phyloP scores from a whole-genome alignment of 2,329 filamentous ascomycete species.

The Trichophyton rubrum region DNA sequence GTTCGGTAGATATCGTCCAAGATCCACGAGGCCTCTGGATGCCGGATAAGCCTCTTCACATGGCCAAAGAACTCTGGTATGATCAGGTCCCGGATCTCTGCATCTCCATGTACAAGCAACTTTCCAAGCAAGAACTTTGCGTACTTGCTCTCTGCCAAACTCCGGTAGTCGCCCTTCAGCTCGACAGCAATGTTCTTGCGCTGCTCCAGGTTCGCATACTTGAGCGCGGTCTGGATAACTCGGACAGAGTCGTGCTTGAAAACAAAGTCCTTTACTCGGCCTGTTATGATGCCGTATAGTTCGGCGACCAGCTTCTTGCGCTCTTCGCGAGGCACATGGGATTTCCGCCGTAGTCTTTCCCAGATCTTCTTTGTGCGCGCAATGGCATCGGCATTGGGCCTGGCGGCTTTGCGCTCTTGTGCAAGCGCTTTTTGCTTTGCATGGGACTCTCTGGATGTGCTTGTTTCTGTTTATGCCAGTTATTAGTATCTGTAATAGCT shows the following conservation, averaged over 20 bases:
- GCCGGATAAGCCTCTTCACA: slow-evolving; percentile 85
- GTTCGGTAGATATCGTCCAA: slow-evolving; percentile 91
- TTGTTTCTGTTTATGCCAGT: slow-evolving; percentile 36
- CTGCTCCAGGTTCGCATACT: slow-evolving; percentile 80
- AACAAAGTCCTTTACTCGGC: slow-evolving; percentile 85
- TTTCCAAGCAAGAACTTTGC: slow-evolving; percentile 97
- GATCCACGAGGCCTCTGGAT: slow-evolving; percentile 94
- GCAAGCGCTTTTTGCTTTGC: slow-evolving; percentile 82
- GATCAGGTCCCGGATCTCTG: slow-evolving; percentile 74
- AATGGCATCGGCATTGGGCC: slow-evolving; percentile 83
- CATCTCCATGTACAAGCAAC: slow-evolving; percentile 80
- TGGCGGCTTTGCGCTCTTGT: slow-evolving; percentile 79
- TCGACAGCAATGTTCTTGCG: slow-evolving; percentile 76
- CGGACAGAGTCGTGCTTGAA: slow-evolving; percentile 98
- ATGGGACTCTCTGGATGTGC: slow-evolving; percentile 72
- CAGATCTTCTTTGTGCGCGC: slow-evolving; percentile 89
- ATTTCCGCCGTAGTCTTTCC: slow-evolving; percentile 87
- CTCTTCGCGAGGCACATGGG: slow-evolving; percentile 81
- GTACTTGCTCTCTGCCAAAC: slow-evolving; percentile 86
- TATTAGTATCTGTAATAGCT: slow-evolving; percentile 15
- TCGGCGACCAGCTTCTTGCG: slow-evolving; percentile 76
- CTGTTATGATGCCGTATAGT: slow-evolving; percentile 82
- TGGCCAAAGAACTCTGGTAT: slow-evolving; percentile 92
- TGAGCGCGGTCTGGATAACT: slow-evolving; percentile 90
- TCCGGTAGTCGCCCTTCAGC: slow-evolving; percentile 69